phyloP scores from a whole-genome alignment of 345 rosid species.

The Eucalyptus virginea region DNA sequence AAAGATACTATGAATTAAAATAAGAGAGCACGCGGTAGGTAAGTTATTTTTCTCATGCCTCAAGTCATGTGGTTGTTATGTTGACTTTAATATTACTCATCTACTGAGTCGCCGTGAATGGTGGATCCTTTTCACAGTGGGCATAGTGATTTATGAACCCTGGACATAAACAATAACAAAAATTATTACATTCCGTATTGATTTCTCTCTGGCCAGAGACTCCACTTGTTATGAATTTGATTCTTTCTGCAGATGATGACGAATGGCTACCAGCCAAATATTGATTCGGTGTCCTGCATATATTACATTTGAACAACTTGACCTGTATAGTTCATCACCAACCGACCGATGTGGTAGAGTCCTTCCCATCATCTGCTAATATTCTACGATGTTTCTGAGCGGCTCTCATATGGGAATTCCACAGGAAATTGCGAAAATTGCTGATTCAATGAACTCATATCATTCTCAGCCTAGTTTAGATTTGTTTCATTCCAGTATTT shows the following conservation, averaged over 20 bases:
- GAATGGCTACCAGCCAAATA: background rate
- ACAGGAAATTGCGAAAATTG: background rate
- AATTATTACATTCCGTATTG: too few species aligned
- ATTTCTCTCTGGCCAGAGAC: background rate
- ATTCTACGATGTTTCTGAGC: background rate
- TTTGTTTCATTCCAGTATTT: too few species aligned
- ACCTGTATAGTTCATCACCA: background rate
- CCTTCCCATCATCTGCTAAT: background rate
- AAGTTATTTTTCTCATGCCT: too few species aligned
- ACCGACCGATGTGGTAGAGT: background rate
- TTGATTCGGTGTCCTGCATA: background rate
- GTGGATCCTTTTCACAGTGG: too few species aligned
- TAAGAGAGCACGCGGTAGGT: accelerated
- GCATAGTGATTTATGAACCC: background rate
- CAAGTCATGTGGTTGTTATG: too few species aligned
- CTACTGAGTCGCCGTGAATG: too few species aligned
- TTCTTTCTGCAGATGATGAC: background rate
- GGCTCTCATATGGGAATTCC: background rate
- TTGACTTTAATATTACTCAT: too few species aligned
- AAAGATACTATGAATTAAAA: accelerated
- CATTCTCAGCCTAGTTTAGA: too few species aligned
- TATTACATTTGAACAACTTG: background rate
- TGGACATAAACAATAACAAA: background rate
- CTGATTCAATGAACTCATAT: too few species aligned
- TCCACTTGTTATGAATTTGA: background rate